Base-by-base conservation (phyloP, 2,329 filamentous ascomycete genomes). In the Gliomastix tumulicola region DNA sequence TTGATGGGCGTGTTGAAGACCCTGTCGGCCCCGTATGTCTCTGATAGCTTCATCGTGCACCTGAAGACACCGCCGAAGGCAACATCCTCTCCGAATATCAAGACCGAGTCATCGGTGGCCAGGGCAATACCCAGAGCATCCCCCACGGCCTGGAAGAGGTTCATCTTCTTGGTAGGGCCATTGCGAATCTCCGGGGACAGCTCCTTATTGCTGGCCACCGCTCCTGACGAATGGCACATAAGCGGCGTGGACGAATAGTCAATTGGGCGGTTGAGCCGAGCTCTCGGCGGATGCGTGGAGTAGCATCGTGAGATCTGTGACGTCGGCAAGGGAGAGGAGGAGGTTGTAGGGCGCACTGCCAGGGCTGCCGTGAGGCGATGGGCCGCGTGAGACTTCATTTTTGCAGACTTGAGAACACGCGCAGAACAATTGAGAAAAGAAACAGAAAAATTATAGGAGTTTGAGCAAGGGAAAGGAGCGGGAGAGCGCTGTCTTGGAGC, bases 1-100 rank as follows among this genome's bases (percentile, higher is more conserved):
- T 83, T 87, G 47, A 98, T 63, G 1, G 92, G 92, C 15, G 89
- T 97, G 62, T 98, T 97, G 71, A 98, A 98, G 22, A 98, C 89
- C 39, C 92, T 74, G 40, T 92, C 84, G 3, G 78, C 74, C 8
- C 92, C 92, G 57, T 92, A 94, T 38, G 87, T 87, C 43, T 88
- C 84, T 21, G 88, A 80, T 13, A 98, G 72, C 49, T 89, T 87
- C 79, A 92, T 90, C 21, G 87, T 90, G 62, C 88, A 96, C 39
- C 92, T 77, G 55, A 98, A 98, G 13, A 98, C 92, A 37, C 92
- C 92, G 30, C 92, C 92, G 45, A 98, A 98, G 12, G 92, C 87
- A 7, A 98, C 88, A 55, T 98, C 92, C 61, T 98, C 92, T 30
- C 92, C 92, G 51, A 98, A 98, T 9, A 98, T 73, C 39, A 97